These are phyloP conservation scores for Kwoniella pini DNA, from an alignment of 768 basidiomycete species.

Conservation along the genomic window DNA sequence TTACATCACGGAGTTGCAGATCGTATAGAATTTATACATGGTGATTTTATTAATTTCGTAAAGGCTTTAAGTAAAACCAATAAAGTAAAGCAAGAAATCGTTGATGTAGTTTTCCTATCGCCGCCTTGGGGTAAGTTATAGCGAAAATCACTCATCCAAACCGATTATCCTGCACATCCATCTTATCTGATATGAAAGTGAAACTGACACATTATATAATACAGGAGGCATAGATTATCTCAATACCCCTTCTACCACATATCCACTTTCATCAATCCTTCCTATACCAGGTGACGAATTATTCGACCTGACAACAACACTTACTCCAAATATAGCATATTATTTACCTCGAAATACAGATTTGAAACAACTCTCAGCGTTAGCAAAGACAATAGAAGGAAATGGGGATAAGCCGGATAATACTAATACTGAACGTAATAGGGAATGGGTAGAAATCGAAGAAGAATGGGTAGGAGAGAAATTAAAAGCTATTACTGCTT, in stretches of 20 bases:
- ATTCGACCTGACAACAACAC: conserved; percentile 68
- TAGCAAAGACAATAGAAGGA: conserved; percentile 54
- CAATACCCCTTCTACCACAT: conserved; percentile 52
- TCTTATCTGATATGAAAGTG: conserved; percentile 25
- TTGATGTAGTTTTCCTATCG: conserved; percentile 89
- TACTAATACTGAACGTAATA: conserved; percentile 11
- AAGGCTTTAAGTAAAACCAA: conserved; percentile 54
- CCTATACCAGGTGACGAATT: conserved; percentile 83
- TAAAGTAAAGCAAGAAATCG: conserved; percentile 50
- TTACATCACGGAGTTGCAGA: conserved; percentile 90
- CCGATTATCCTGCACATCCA: no score
- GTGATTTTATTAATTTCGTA: conserved; percentile 81
- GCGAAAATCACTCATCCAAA: no score
- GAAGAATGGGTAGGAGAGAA: conserved; percentile 96
- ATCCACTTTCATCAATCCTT: conserved; percentile 68
- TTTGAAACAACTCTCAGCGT: conserved; percentile 68
- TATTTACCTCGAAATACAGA: conserved; percentile 81
- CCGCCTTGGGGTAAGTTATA: conserved; percentile 97
- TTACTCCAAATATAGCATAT: conserved; percentile 83
- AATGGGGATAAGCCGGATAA: conserved; percentile 16
- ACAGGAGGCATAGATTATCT: conserved; percentile 52
- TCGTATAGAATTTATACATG: conserved; percentile 88
- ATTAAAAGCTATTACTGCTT: conserved; percentile 90
- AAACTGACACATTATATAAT: not conserved
- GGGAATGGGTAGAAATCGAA: conserved; percentile 80